These are phyloP conservation scores for Bjerkandera adusta DNA, from an alignment of 1,284 basidiomycete genomes.

Conservation along the genomic window DNA sequence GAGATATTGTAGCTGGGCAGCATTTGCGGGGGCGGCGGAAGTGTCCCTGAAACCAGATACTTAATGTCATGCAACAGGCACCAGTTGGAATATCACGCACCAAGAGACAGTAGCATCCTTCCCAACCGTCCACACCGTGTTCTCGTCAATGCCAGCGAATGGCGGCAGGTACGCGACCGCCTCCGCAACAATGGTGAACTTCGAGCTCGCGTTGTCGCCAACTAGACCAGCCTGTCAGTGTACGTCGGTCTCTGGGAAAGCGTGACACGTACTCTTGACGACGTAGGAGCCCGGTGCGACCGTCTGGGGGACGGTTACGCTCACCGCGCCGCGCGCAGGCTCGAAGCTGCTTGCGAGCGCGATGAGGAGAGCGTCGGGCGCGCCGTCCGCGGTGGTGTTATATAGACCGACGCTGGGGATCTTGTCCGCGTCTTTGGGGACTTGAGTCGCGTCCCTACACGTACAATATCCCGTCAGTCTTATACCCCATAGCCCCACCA, in stretches of 20 bases:
- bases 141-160: background rate
- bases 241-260: background rate
- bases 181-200: background rate
- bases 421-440: constrained; percentile 7
- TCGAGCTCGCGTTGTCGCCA: constrained; percentile 2
- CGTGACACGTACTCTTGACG: constrained; percentile 5
- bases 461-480: background rate
- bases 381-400: background rate
- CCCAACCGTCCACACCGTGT: constrained; percentile 6
- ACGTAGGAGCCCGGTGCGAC: constrained; percentile 6
- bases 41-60: background rate
- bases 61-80: too few species aligned
- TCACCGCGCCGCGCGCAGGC: background rate
- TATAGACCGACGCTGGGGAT: constrained; percentile 4
- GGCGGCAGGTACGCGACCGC: constrained; percentile 3
- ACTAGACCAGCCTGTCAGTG: constrained; percentile 2
- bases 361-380: background rate
- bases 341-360: constrained; percentile 6
- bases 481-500: background rate
- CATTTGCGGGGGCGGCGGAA: constrained; percentile 2
- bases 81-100: background rate
- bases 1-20: constrained; percentile 5
- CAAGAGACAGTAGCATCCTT: constrained; percentile 1
- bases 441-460: constrained; percentile 5
- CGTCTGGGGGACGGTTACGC: constrained; percentile 4